phyloP scores from a whole-genome alignment of 2,329 filamentous ascomycete species.

The Tolypocladium inflatum region DNA sequence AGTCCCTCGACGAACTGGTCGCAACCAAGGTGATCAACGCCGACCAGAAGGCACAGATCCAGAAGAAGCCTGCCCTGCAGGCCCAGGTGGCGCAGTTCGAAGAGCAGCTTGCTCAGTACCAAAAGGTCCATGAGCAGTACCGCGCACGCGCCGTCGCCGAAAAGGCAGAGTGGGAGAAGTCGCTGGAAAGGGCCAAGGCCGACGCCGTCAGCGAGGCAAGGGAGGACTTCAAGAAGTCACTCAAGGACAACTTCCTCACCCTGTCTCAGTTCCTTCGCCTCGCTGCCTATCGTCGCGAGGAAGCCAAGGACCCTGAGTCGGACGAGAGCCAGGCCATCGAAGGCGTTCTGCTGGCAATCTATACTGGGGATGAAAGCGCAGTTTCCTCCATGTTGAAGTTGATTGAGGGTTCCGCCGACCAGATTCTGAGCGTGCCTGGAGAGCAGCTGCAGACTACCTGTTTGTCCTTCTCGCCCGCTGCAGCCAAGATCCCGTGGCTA shows the following conservation, averaged over 20 bases:
- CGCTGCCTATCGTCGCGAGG: conserved; percentile 64
- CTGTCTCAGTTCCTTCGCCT: conserved; percentile 74
- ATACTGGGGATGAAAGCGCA: conserved; percentile 66
- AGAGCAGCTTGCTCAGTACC: conserved; percentile 65
- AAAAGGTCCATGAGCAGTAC: conserved; percentile 67
- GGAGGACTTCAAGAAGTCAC: conserved; percentile 39
- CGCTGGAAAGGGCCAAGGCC: conserved; percentile 44
- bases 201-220: conserved; percentile 42
- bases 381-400: conserved; percentile 70
- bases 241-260: conserved; percentile 56
- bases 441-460: conserved; percentile 61
- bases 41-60: conserved; percentile 68
- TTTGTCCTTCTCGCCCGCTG: conserved; percentile 32
- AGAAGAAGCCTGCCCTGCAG: conserved; percentile 67
- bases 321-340: conserved; percentile 77
- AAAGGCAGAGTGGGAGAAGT: conserved; percentile 52
- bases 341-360: conserved; percentile 68
- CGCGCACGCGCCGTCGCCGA: conserved; percentile 48
- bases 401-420: conserved; percentile 61
- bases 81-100: conserved; percentile 60
- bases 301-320: conserved; percentile 52
- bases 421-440: conserved; percentile 54
- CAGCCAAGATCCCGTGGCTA: conserved; percentile 4
- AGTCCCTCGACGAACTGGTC: conserved; percentile 66
- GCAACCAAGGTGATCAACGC: conserved; percentile 63